Evolutionary conservation across 2,329 filamentous ascomycete genomes (phyloP).

Genomic region (Rasamsonia emersonii): DNA sequence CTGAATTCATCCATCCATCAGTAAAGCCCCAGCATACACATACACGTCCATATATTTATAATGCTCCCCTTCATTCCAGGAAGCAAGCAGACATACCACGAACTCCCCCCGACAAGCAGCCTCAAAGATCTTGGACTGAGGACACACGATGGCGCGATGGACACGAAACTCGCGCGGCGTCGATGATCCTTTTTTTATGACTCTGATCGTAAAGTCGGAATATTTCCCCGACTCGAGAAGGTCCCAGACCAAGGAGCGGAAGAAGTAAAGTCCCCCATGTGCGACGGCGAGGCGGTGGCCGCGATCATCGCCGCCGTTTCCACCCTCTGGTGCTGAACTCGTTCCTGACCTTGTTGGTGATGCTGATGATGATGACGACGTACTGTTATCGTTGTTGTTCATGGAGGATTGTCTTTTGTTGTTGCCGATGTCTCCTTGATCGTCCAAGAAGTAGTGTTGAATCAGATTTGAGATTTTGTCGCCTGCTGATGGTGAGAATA

Average conservation of each 20-base stretch:
- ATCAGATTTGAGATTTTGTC: no score
- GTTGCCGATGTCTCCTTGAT: no score
- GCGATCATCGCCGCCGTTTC: no score
- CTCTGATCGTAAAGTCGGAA: slow-evolving; percentile 9
- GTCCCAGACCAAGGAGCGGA: slow-evolving; percentile 6
- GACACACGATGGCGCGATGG: slow-evolving; percentile 11
- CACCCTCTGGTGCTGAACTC: no score
- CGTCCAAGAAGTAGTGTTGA: no score
- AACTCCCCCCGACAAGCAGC: slow-evolving; percentile 11
- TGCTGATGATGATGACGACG: no score
- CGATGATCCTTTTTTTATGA: slow-evolving; percentile 6
- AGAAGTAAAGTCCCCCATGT: slow-evolving; percentile 6
- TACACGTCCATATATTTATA: background rate
- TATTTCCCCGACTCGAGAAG: slow-evolving; percentile 8
- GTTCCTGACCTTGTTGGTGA: background rate
- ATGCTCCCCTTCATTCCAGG: background rate
- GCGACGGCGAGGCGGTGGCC: slow-evolving; percentile 1
- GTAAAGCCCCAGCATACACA: background rate
- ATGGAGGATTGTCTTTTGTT: no score
- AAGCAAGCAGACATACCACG: slow-evolving; percentile 4
- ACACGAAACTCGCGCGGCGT: slow-evolving; percentile 8
- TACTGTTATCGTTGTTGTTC: no score
- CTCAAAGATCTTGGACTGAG: slow-evolving; percentile 10
- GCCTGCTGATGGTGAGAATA: no score
- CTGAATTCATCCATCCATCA: slow-evolving; percentile 4